Conservation (phyloP, 2,329 filamentous ascomycete species). For the Penicillium sp. region DNA sequence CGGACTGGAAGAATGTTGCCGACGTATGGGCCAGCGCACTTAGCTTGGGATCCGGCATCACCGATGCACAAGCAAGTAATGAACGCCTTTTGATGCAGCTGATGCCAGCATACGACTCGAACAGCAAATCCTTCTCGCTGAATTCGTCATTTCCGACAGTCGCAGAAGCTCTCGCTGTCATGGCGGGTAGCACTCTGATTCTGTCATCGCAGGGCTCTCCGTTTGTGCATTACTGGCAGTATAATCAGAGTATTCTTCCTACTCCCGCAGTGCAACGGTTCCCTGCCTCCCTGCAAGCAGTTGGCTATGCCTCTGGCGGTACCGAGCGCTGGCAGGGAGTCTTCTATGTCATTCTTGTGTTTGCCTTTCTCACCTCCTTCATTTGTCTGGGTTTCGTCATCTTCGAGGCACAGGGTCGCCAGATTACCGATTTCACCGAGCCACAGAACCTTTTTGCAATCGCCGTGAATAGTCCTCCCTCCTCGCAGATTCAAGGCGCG, state of each 20-base stretch:
- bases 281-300: slow-evolving; percentile 56
- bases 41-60: slow-evolving; percentile 52
- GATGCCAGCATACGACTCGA: slow-evolving; percentile 37
- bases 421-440: slow-evolving; percentile 74
- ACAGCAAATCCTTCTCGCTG: slow-evolving; percentile 34
- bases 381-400: slow-evolving; percentile 60
- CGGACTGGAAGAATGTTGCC: slow-evolving; percentile 53
- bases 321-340: slow-evolving; percentile 54
- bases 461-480: slow-evolving; percentile 60
- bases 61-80: slow-evolving; percentile 54
- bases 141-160: slow-evolving; percentile 56
- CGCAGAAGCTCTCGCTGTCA: slow-evolving; percentile 67
- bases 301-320: slow-evolving; percentile 66
- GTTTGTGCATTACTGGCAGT: slow-evolving; percentile 54
- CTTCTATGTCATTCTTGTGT: slow-evolving; percentile 61
- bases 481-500: slow-evolving; percentile 46
- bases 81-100: slow-evolving; percentile 54
- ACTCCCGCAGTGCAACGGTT: slow-evolving; percentile 53
- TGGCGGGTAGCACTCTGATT: slow-evolving; percentile 62
- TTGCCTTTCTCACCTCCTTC: slow-evolving; percentile 62
- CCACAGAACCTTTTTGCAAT: slow-evolving; percentile 68
- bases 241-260: slow-evolving; percentile 37
- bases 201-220: slow-evolving; percentile 54
- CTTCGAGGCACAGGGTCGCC: slow-evolving; percentile 47
- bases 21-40: slow-evolving; percentile 51